A percentile compares a stretch with the other conserved stretches of the same genome.
Conservation (phyloP, 2,329 filamentous ascomycete species). For the Lasiodiplodia theobromae region DNA sequence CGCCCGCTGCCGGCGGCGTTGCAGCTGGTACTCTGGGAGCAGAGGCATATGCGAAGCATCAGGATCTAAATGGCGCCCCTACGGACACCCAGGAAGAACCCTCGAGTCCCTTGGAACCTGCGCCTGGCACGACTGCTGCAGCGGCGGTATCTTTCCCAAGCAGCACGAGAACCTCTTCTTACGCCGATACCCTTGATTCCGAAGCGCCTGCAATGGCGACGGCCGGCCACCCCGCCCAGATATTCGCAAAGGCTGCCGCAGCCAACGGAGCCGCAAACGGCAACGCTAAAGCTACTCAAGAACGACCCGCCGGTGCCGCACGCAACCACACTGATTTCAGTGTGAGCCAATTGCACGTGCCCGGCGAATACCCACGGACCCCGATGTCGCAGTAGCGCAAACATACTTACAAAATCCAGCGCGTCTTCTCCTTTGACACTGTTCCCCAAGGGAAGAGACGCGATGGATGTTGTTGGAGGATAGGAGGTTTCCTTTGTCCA, state of each 20-base stretch:
- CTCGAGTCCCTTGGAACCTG: conserved; percentile 3
- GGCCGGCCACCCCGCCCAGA: background rate
- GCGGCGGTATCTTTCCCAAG: conserved; percentile 17
- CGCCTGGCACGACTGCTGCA: conserved; percentile 8
- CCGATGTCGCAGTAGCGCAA: conserved; percentile 11
- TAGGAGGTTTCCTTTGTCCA: conserved; percentile 2
- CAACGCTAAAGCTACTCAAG: conserved; percentile 19
- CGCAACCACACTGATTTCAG: conserved; percentile 56
- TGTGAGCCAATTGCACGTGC: conserved; percentile 72
- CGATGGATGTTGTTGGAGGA: background rate
- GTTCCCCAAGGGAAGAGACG: background rate
- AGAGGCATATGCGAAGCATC: conserved; percentile 41
- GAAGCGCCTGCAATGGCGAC: conserved; percentile 20
- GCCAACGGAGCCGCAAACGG: conserved; percentile 20
- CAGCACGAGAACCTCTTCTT: conserved; percentile 20
- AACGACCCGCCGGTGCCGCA: conserved; percentile 53
- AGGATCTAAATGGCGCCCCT: conserved; percentile 31
- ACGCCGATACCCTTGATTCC: conserved; percentile 18
- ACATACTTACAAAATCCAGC: background rate
- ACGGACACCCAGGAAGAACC: conserved; percentile 5
- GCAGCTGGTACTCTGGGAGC: conserved; percentile 50
- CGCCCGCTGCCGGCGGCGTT: conserved; percentile 55
- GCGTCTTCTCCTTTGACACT: background rate
- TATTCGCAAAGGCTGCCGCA: conserved; percentile 14
- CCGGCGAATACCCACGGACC: conserved; percentile 67